Base-by-base conservation (phyloP, 371 early-diverging fungal species). In the Mortierella sp. region DNA sequence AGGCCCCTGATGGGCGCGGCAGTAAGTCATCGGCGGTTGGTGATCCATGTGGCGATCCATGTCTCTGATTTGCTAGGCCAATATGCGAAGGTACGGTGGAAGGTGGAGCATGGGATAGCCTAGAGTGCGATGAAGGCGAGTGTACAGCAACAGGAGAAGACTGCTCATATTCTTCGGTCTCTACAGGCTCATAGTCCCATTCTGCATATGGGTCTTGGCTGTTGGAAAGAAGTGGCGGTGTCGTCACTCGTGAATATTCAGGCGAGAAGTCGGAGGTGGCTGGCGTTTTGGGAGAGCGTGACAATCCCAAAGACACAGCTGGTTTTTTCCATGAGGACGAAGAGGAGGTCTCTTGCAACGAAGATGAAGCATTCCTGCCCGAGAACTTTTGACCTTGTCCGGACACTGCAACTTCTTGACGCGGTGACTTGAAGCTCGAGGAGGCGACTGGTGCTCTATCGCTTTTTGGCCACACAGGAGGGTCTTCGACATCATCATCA, bases 171-270 rank as follows among this genome's bases (percentile, higher is more conserved):
- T 19, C 45, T 2, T 47, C 60, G 7, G 53, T 28, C 7, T 52
- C 47, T 11, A 66, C 50, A 30, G 65, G 66, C 21, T 62, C 66
- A 59, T 52, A 72, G n/a, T 72, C 73, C 73, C 73, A 72, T 23
- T 67, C 63, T 2, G 67, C 23, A 52, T 67, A 63, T 2, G 59
- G 55, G 4, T 57, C 60, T 11, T 55, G 19, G 30, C 56, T 56
- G 52, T 45, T 0, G 21, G 53, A 23, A 23, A 53, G 53, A 12
- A 21, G 9, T 37, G 21, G 53, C 53, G 2, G 12, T 9, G 12
- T 53, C 4, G 53, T 23, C 50, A 21, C n/a, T 53, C 23, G 12
- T 19, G 53, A 26, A 19, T 16, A 26, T 9, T 7, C 3, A 3
- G 53, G 11, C 53, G 18, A 12, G 53, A 4, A 26, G 9, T 19